Conservation (phyloP, 1,284 basidiomycete species). For the Waitea zeae region DNA sequence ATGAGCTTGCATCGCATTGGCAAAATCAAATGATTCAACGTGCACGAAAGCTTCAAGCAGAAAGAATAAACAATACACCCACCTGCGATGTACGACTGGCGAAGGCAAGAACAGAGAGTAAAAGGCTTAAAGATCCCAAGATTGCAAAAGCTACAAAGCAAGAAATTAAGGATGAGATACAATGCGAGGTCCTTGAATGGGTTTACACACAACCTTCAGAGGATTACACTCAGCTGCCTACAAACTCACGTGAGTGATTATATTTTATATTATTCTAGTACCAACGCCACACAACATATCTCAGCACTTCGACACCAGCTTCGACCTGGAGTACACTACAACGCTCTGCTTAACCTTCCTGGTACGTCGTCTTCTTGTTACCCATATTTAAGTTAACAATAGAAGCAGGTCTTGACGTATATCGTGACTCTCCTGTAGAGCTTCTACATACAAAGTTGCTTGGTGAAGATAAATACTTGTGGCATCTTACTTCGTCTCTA, state of each 20-base stretch:
- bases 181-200: constrained; percentile 12
- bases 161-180: constrained; percentile 8
- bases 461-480: constrained; percentile 21
- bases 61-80: constrained; percentile 1
- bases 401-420: constrained; percentile 13
- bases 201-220: constrained; percentile 11
- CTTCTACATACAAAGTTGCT: constrained; percentile 18
- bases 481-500: constrained; percentile 12
- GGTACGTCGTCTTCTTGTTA: not conserved
- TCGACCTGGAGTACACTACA: constrained; percentile 13
- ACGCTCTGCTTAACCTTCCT: constrained; percentile 7
- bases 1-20: constrained; percentile 16
- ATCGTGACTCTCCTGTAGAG: constrained; percentile 18
- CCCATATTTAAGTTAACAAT: too few relatives aligned
- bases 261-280: not conserved
- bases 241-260: constrained; percentile 8
- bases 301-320: constrained; percentile 4
- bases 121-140: constrained; percentile 7
- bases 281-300: not conserved
- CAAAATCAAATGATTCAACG: constrained; percentile 13
- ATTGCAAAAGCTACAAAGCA: constrained; percentile 5
- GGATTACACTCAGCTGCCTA: constrained; percentile 6
- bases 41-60: constrained; percentile 8
- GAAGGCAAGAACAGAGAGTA: too few relatives aligned
- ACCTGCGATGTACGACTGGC: constrained; percentile 5